phyloP scores from a whole-genome alignment of 2,329 filamentous ascomycete genomes.

The Fusarium chaquense region DNA sequence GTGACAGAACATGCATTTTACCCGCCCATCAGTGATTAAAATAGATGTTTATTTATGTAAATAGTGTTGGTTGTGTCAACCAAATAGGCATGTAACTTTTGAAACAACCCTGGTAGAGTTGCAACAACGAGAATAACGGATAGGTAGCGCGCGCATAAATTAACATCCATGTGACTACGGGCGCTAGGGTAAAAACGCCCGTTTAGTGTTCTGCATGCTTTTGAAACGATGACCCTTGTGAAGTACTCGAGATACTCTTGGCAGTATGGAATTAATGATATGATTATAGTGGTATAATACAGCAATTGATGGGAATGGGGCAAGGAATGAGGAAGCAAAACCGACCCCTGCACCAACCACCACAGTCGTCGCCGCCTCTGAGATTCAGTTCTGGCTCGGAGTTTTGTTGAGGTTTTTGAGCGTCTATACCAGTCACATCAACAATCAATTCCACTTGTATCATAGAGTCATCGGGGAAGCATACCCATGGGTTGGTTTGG shows the following conservation, averaged over 20 bases:
- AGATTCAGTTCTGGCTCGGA: not conserved
- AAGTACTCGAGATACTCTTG: not conserved
- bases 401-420: not conserved
- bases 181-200: too few relatives aligned
- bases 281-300: not conserved
- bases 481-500: not conserved
- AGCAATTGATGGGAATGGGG: not conserved
- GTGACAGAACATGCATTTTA: not conserved
- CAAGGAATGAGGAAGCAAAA: not conserved
- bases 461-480: not conserved
- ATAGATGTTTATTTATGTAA: too few relatives aligned
- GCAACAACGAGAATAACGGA: too few relatives aligned
- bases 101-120: too few relatives aligned
- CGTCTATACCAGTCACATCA: not conserved
- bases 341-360: not conserved
- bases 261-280: not conserved
- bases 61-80: too few relatives aligned
- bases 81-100: not conserved
- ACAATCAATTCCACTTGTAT: rapidly evolving
- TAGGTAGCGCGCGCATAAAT: too few relatives aligned
- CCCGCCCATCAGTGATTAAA: too few relatives aligned
- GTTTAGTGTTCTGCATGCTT: too few relatives aligned
- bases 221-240: rapidly evolving
- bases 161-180: too few relatives aligned
- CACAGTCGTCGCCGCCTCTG: not conserved